Evolutionary conservation across 306 rosid genomes (phyloP).

Genomic region (Prunus salicina): DNA sequence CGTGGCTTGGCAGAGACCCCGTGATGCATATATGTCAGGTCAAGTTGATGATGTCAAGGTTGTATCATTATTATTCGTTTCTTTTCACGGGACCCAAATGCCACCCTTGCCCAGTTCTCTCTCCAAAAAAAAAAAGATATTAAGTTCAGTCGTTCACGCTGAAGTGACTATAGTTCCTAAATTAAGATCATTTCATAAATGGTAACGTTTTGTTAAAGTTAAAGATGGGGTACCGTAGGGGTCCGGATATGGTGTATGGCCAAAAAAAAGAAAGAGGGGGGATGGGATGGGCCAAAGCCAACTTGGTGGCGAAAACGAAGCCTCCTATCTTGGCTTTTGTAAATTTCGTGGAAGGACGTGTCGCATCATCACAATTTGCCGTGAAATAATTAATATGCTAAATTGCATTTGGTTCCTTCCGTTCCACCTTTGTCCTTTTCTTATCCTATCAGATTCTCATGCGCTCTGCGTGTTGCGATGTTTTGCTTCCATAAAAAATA

Average conservation of each 20-base stretch:
- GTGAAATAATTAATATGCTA: too few relatives aligned
- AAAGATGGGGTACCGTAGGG: neutral
- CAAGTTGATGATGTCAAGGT: neutral
- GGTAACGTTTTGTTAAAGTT: too few relatives aligned
- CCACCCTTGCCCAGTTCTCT: neutral
- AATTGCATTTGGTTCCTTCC: neutral
- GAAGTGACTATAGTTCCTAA: too few relatives aligned
- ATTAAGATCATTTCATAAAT: too few relatives aligned
- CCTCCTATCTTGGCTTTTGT: neutral
- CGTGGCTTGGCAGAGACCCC: neutral
- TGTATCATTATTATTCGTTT: neutral
- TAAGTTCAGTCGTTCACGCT: rapidly evolving
- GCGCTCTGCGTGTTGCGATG: too few relatives aligned
- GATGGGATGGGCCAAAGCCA: too few relatives aligned
- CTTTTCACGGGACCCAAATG: neutral
- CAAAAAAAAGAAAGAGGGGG: too few relatives aligned
- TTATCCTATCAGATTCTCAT: neutral
- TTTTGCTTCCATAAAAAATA: too few relatives aligned
- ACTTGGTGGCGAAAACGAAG: too few relatives aligned
- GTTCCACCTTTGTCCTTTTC: neutral
- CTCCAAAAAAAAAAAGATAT: too few relatives aligned
- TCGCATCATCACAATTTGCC: neutral
- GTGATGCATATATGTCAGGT: neutral
- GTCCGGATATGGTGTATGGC: too few relatives aligned
- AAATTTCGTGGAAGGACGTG: neutral